Evolutionary conservation across 1,284 basidiomycete species (phyloP).

Genomic region (Chiua sp.): DNA sequence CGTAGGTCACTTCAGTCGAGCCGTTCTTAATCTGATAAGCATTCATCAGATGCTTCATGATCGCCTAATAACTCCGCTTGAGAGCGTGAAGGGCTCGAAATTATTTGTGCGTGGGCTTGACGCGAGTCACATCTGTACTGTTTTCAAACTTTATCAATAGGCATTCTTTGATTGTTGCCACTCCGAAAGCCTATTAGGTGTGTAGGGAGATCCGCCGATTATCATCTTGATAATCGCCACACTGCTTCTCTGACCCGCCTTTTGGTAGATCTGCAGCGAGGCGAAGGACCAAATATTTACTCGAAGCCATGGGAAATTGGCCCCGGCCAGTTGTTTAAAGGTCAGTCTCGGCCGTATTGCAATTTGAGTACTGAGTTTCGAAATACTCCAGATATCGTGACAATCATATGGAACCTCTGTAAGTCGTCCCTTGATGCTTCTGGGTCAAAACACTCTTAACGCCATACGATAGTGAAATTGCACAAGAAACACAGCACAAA

Average conservation of each 20-base stretch:
- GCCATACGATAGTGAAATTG: constrained; percentile 14
- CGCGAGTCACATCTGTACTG: not conserved
- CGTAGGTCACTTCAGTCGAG: constrained; percentile 12
- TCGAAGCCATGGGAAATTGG: constrained; percentile 20
- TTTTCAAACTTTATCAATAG: constrained; percentile 15
- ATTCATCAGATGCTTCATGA: constrained; percentile 25
- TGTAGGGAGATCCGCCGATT: not conserved
- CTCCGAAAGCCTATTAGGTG: constrained; percentile 35
- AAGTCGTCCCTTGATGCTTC: not conserved
- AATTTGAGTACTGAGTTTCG: not conserved
- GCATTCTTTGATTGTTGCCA: constrained; percentile 38
- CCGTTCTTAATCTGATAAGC: not conserved
- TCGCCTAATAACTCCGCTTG: constrained; percentile 21
- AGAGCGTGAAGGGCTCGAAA: constrained; percentile 21
- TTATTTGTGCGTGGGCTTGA: constrained; percentile 22
- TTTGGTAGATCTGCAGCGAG: constrained; percentile 24
- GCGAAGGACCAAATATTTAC: constrained; percentile 22
- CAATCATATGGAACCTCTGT: constrained; percentile 12
- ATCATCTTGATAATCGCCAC: not conserved
- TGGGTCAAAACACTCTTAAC: not conserved
- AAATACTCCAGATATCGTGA: constrained; percentile 9
- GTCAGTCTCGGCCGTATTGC: constrained; percentile 6
- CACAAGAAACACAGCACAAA: not conserved
- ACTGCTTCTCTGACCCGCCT: not conserved
- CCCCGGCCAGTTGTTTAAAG: constrained; percentile 21